Percentiles rank a stretch among this genome's conserved stretches.
Evolutionary conservation across 768 basidiomycete genomes (phyloP).

Genomic region (Tulasnella sp.): DNA sequence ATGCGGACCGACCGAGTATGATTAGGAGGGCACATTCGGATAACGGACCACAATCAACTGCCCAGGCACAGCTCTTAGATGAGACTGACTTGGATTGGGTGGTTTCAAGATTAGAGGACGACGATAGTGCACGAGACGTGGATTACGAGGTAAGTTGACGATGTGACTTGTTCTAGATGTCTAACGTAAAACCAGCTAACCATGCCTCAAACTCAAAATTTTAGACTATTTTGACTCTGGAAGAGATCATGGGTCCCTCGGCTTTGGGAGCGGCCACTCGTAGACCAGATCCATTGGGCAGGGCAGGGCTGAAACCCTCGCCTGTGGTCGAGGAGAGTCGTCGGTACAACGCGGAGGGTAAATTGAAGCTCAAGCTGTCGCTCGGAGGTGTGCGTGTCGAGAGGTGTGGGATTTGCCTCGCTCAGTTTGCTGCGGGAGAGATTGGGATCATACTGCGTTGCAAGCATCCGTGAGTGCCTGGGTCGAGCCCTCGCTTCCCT

Average conservation of each 20-base stretch:
- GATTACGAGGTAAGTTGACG: not conserved
- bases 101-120: not conserved
- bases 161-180: not conserved
- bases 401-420: slow-evolving; percentile 5
- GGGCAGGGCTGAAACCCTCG: slow-evolving; percentile 10
- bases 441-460: not conserved
- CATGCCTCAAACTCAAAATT: not conserved
- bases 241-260: slow-evolving; percentile 13
- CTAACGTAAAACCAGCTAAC: not conserved
- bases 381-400: not conserved
- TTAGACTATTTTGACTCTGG: slow-evolving; percentile 9
- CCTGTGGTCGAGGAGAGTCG: not conserved
- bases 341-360: not conserved
- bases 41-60: not conserved
- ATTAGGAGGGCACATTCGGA: not conserved
- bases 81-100: not conserved
- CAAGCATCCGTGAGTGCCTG: slow-evolving; percentile 6
- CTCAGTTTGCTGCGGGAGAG: slow-evolving; percentile 5
- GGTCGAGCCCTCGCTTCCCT: no score
- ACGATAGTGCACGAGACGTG: not conserved
- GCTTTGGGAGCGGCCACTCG: not conserved
- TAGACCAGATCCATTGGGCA: not conserved
- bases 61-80: not conserved
- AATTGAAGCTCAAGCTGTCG: not conserved
- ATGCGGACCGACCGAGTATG: not conserved